phyloP scores from a whole-genome alignment of 495 filamentous ascomycete genomes.

The Hyaloscypha bicolor region DNA sequence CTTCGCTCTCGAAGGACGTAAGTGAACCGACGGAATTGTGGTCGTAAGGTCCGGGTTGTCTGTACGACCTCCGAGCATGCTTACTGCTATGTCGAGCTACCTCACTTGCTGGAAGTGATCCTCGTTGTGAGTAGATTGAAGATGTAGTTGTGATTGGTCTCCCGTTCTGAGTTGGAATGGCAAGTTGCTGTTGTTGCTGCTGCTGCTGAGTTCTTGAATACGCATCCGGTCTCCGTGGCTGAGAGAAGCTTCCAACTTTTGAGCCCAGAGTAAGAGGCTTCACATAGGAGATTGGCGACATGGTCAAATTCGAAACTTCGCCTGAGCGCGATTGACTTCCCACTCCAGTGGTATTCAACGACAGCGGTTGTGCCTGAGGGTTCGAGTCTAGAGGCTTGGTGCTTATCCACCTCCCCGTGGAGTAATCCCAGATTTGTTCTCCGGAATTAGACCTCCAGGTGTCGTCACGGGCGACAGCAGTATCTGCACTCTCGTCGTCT shows the following conservation, averaged over 20 bases:
- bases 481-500: slow-evolving; percentile 25
- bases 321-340: slow-evolving; percentile 11
- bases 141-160: slow-evolving; percentile 20
- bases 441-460: slow-evolving; percentile 17
- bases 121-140: slow-evolving; percentile 20
- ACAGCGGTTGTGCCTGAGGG: not conserved
- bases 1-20: slow-evolving; percentile 33
- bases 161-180: slow-evolving; percentile 5
- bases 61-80: slow-evolving; percentile 15
- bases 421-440: slow-evolving; percentile 11
- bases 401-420: slow-evolving; percentile 14
- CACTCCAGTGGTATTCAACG: not conserved
- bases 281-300: slow-evolving; percentile 9
- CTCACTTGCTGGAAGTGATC: slow-evolving; percentile 10
- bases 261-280: slow-evolving; percentile 11
- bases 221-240: slow-evolving; percentile 23
- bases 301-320: not conserved
- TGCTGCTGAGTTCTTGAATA: slow-evolving; percentile 11
- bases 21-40: slow-evolving; percentile 30
- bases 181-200: slow-evolving; percentile 9
- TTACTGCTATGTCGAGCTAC: not conserved
- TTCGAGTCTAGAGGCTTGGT: slow-evolving; percentile 14
- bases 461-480: slow-evolving; percentile 18
- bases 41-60: slow-evolving; percentile 29
- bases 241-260: slow-evolving; percentile 27